These are phyloP conservation scores for Ceratorhiza oryzae-sativae DNA, from an alignment of 1,284 basidiomycete genomes.

Conservation along the genomic window DNA sequence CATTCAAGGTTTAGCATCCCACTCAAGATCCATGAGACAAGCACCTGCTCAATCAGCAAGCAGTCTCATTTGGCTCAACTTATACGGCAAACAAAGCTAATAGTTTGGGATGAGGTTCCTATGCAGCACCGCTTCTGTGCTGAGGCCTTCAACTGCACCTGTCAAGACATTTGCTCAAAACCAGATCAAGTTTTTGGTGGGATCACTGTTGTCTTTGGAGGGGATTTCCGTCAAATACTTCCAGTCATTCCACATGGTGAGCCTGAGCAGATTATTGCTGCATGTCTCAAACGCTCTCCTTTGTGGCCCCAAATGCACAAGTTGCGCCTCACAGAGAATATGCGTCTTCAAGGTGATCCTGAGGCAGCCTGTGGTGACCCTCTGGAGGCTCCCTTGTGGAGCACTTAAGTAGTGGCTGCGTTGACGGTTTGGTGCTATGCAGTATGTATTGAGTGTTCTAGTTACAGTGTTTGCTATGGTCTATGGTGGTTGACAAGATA, in stretches of 20 bases:
- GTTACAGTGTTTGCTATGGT: too few species aligned
- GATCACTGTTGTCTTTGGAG: conserved; percentile 53
- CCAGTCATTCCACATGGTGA: conserved; percentile 53
- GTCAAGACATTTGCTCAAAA: conserved; percentile 49
- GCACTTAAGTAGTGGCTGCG: too few species aligned
- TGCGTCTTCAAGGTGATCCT: conserved; percentile 49
- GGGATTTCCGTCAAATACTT: conserved; percentile 55
- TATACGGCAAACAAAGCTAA: conserved; percentile 46
- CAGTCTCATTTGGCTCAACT: conserved; percentile 47
- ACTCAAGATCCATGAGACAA: conserved; percentile 49
- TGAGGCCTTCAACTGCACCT: conserved; percentile 51
- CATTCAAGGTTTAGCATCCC: conserved; percentile 58
- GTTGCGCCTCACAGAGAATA: conserved; percentile 52
- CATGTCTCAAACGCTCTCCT: conserved; percentile 49
- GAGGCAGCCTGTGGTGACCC: too few species aligned
- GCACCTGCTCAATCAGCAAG: conserved; percentile 46
- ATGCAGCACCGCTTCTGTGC: conserved; percentile 50
- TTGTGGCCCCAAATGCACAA: conserved; percentile 51
- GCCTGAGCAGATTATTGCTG: conserved; percentile 51
- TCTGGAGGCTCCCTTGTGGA: too few species aligned
- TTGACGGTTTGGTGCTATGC: too few species aligned
- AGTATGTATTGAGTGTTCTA: too few species aligned
- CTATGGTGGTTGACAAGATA: too few species aligned
- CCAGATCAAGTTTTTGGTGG: conserved; percentile 53
- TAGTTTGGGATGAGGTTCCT: conserved; percentile 55